Conservation (phyloP, 306 rosid species). For the Castanea sativa region DNA sequence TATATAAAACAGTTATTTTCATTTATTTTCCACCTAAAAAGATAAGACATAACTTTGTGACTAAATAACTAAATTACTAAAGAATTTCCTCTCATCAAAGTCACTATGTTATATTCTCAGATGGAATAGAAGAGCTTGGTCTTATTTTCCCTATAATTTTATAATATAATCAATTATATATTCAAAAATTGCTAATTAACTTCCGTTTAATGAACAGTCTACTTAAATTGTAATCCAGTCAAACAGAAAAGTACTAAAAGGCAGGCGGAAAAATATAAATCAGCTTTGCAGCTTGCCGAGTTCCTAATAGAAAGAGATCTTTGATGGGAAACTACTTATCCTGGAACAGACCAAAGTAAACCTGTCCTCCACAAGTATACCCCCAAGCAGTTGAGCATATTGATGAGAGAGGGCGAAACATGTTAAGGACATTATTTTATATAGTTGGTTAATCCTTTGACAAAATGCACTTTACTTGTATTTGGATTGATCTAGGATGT, state of each 20-base stretch:
- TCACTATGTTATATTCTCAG: too few relatives aligned
- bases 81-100: too few relatives aligned
- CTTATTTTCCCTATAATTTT: too few relatives aligned
- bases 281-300: background rate
- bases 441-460: too few relatives aligned
- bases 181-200: background rate
- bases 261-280: background rate
- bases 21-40: too few relatives aligned
- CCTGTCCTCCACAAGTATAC: background rate
- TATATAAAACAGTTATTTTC: too few relatives aligned
- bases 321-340: background rate
- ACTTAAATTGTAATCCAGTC: background rate
- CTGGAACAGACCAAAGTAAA: background rate
- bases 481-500: too few relatives aligned
- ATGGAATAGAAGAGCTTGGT: too few relatives aligned
- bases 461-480: too few relatives aligned
- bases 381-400: background rate
- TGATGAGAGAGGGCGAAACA: background rate
- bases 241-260: background rate
- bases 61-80: too few relatives aligned
- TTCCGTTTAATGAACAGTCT: background rate
- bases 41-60: too few relatives aligned
- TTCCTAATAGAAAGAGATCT: background rate
- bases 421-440: too few relatives aligned
- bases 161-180: background rate